Evolutionary conservation across 2,329 filamentous ascomycete genomes (phyloP), one percentile per base, ranked within the genome.

Genomic region (Exophiala sp.): DNA sequence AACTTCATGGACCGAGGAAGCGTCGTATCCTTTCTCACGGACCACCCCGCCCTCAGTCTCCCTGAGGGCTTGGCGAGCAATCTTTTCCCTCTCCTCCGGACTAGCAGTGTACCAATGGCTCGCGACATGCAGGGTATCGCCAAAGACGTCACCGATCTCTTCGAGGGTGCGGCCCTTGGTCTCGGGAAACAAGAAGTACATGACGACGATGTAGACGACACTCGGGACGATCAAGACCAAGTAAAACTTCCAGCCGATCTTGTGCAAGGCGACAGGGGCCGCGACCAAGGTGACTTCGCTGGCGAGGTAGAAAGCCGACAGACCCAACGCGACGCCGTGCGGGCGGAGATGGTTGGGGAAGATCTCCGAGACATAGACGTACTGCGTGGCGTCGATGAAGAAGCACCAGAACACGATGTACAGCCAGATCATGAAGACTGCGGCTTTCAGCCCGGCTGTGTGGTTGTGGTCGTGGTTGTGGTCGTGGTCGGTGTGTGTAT

Each of bases 361-460:
- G 14, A 58, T 53, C 46, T 58, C 56, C 5, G 50, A 41, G 29
- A 56, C 46, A 22, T 51, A 58, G 37, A 55, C 50, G 34, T 54
- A 58, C 30, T 55, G 53, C 3, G 51, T 53, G 38, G 53, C 56
- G 18, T 53, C 72, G 29, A 72, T 66, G 58, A 66, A 73, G 37
- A 67, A 71, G 40, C 64, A 66, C 66, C 68, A 72, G 56, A 64
- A 72, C 48, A 66, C 53, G 32, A 68, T 66, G 49, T 65, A 69
- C 52, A 70, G 64, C 59, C 66, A 71, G 41, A 69, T 60, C 58
- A 71, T 70, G 55, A 71, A 70, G 1, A 71, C 64, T 3, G 64
- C 67, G 1, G 65, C 68, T 14, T 62, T 61, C 10, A 66, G 62
- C 2, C 66, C 68, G 2, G 65, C 59, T 7, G 48, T 58, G 47